Conservation (phyloP, 345 rosid genomes). For the Euclidium syriacum region DNA sequence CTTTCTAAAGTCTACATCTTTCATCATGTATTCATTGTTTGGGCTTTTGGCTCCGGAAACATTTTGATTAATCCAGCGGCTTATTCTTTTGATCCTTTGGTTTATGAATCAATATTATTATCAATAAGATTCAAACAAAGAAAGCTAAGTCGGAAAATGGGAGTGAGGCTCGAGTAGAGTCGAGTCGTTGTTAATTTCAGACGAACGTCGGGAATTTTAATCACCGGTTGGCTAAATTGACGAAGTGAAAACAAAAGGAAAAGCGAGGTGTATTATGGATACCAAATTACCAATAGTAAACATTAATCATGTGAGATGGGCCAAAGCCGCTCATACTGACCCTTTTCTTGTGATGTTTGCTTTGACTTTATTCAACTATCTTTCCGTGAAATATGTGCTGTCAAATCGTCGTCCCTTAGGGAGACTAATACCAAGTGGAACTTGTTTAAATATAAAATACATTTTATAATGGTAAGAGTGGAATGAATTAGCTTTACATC, state of each 20-base stretch:
- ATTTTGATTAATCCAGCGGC: no score
- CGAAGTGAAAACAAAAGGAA: background rate
- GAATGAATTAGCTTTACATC: background rate
- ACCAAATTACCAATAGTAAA: no score
- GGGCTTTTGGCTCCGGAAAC: no score
- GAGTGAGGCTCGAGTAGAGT: no score
- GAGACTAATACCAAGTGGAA: background rate
- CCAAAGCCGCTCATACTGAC: constrained; percentile 1
- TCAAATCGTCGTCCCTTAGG: background rate
- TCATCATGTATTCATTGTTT: no score
- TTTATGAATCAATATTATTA: no score
- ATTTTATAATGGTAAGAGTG: background rate
- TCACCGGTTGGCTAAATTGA: background rate
- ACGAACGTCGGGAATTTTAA: background rate
- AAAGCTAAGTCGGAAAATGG: no score
- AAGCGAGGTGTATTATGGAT: constrained; percentile 3
- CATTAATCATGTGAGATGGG: constrained; percentile 13
- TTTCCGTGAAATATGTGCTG: constrained; percentile 16
- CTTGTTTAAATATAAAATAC: background rate
- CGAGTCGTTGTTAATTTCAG: background rate
- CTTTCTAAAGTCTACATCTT: no score
- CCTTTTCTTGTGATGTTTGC: constrained; percentile 13
- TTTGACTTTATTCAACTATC: constrained; percentile 13
- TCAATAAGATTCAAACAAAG: no score
- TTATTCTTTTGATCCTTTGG: no score